Percentiles rank a stretch among this genome's conserved stretches.
Evolutionary conservation across 768 basidiomycete genomes (phyloP).

Genomic region (Agaricus blazei): DNA sequence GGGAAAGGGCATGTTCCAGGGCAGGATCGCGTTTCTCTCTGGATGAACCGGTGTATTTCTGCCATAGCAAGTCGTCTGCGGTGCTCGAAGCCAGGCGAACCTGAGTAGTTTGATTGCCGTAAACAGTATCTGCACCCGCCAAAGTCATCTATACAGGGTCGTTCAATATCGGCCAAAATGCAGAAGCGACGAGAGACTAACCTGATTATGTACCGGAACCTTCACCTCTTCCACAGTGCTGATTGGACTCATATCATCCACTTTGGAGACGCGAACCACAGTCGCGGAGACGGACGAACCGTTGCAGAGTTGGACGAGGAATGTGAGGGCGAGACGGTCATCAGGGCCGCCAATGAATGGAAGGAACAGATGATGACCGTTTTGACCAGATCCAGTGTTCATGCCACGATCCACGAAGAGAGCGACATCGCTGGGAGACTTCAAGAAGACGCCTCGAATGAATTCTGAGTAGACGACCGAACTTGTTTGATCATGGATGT

Average conservation of each 20-base stretch:
- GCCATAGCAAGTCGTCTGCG: constrained; percentile 79
- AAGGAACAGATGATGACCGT: constrained; percentile 62
- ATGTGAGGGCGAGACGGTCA: constrained; percentile 77
- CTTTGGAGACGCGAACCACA: constrained; percentile 56
- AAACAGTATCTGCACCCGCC: constrained; percentile 65
- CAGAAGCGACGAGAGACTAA: neutral
- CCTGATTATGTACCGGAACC: constrained; percentile 5
- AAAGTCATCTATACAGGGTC: constrained; percentile 29
- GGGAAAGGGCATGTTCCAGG: constrained; percentile 39
- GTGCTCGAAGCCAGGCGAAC: constrained; percentile 71
- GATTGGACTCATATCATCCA: constrained; percentile 28
- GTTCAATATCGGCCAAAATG: neutral
- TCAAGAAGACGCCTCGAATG: constrained; percentile 76
- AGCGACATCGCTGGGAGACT: constrained; percentile 70
- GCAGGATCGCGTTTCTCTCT: neutral
- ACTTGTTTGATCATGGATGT: constrained; percentile 42
- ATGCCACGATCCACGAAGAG: constrained; percentile 79
- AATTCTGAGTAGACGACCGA: constrained; percentile 74
- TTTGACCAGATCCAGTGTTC: constrained; percentile 18
- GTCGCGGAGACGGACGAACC: constrained; percentile 66
- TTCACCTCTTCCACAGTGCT: constrained; percentile 23
- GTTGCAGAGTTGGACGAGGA: constrained; percentile 74
- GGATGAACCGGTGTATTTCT: constrained; percentile 40
- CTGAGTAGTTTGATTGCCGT: constrained; percentile 59
- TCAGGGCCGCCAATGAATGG: constrained; percentile 96